Base-by-base conservation (phyloP, 2,329 filamentous ascomycete genomes). In the Hypoxylon sp. region DNA sequence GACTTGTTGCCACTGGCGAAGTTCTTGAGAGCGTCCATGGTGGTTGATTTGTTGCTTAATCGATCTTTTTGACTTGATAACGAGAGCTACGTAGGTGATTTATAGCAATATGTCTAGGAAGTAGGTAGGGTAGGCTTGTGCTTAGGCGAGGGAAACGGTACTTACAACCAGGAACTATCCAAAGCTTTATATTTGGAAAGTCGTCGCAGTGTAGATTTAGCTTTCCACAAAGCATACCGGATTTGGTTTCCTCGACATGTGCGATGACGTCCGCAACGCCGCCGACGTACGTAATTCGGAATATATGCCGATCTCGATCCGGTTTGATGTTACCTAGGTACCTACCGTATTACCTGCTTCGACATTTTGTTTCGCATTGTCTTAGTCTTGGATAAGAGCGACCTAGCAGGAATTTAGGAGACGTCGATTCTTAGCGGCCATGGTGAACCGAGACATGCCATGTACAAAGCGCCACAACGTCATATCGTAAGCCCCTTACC, bases 11-110 rank as follows among this genome's bases (percentile, higher is more conserved):
- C 67, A 54, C 69, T 48, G 37, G 70, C 52, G 46, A 72, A 60
- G 34, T 76, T 76, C 73, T 77, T 77, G 53, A 78, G 55, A 32
- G 69, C 64, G 61, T 76, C 75, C 76, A 77, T 76, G n/a, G 9
- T 64, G 30, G 11, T 41, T 52, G 34, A 46, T 54, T 19, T 3
- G 21, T 54, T 48, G 21, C 11, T n/a, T 50, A 27, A 6, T 27
- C 3, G 25, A 27, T 27, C 25, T 3, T 3, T 3, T 3, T 27
- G 25, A 27, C 25, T 27, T 27, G 25, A n/a, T n/a, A n/a, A n/a
- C n/a, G n/a, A n/a, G n/a, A n/a, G n/a, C n/a, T n/a, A n/a, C 7
- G 5, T 14, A 34, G 25, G 11, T 16, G n/a, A 27, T 29, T 51
- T 39, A 8, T 39, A 11, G 21, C n/a, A n/a, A 21, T 34, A 34